A percentile compares a stretch with the other conserved stretches of the same genome.
Evolutionary conservation across 2,329 filamentous ascomycete genomes (phyloP).

Genomic region (Sporothrix luriei): DNA sequence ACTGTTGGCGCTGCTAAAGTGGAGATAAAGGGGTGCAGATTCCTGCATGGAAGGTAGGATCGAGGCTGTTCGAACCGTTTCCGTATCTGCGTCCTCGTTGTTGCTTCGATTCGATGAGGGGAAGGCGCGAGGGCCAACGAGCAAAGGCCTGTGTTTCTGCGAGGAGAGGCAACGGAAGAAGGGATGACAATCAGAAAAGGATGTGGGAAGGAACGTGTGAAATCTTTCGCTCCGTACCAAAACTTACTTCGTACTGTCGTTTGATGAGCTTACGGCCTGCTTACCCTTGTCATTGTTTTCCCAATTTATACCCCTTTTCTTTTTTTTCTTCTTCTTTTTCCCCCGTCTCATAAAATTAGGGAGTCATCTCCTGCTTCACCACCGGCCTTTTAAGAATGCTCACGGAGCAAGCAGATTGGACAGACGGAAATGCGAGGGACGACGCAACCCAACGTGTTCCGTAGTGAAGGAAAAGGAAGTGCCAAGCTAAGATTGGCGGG

Average conservation of each 20-base stretch:
- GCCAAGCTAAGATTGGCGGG: background rate
- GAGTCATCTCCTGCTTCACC: background rate
- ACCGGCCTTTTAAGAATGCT: background rate
- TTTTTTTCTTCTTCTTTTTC: background rate
- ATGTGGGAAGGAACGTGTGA: conserved; percentile 14
- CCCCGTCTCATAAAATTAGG: background rate
- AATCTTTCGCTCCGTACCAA: background rate
- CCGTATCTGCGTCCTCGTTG: background rate
- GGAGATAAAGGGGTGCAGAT: conserved; percentile 11
- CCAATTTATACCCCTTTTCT: background rate
- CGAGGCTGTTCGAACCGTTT: background rate
- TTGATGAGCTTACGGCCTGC: background rate
- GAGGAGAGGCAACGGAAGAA: background rate
- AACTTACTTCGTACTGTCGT: no score
- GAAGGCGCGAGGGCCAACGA: conserved; percentile 11
- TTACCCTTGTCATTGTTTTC: background rate
- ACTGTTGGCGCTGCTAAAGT: conserved; percentile 11
- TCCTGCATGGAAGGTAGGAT: conserved; percentile 18
- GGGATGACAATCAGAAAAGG: background rate
- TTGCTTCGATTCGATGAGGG: background rate
- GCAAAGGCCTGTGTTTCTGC: background rate
- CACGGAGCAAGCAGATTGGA: conserved; percentile 13
- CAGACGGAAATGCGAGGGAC: background rate
- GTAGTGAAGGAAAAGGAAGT: background rate
- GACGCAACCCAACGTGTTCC: background rate